Base-by-base conservation (phyloP, 1,284 basidiomycete genomes). In the Cryptococcus sp. region DNA sequence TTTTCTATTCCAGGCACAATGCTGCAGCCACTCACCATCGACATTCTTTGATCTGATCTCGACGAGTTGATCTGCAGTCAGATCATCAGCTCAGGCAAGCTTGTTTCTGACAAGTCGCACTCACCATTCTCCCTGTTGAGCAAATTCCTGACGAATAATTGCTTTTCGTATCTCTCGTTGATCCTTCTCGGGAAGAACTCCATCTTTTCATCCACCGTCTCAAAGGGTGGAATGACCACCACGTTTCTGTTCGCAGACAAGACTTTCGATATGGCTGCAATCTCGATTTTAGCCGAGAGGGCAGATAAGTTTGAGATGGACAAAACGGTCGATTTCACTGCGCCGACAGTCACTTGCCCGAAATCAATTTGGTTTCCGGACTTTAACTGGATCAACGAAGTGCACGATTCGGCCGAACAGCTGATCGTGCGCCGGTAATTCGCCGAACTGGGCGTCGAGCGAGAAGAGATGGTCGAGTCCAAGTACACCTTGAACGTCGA, bases 121-220 rank as follows among this genome's bases (percentile, higher is more conserved):
- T 56, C 43, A 66, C 63, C 72, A 54, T 77, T 75, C n/a, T 64
- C 61, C 42, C 73, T 57, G 57, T 78, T 76, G 46, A 77, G 59
- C 47, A 73, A 57, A 51, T 77, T 77, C 41, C 76, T 63, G 3
- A 82, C 80, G 22, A 81, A 81, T 54, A 81, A 77, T 66, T 82
- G 80, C 68, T 82, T 82, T 55, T 80, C 79, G 59, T 82, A 82
- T 15, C 67, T 64, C 50, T 81, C 77, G 62, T 82, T 82, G 61
- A 82, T 81, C 53, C 81, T 67, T 35, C 81, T 72, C 7, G 81
- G 81, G 67, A 81, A 82, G 56, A 82, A 81, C 54, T 82, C 81
- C 53, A 82, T 65, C 53, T 77, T 77, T 64, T 82, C 79, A 57
- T 80, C 78, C 23, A 81, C 75, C 16, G 73, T 78, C 67, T 81